Conservation (phyloP, 768 basidiomycete genomes). For the Lenzites betulinus region DNA sequence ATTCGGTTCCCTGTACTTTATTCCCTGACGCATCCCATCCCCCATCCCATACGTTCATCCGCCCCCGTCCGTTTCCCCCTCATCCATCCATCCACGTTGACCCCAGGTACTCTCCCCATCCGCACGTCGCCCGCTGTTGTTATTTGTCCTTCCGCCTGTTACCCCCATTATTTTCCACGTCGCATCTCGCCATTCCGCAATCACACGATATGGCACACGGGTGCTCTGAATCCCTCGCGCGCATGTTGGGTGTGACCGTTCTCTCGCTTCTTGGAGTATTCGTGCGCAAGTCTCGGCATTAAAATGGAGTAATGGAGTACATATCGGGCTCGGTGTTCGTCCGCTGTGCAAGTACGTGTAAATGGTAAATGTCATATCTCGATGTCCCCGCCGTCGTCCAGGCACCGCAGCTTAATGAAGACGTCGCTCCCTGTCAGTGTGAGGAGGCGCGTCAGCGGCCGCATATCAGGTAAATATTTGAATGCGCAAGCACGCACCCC, state of each 20-base stretch:
- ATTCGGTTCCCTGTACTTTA: slow-evolving; percentile 28
- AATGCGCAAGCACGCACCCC: slow-evolving; percentile 53
- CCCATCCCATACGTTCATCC: too few relatives aligned
- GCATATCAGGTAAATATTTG: too few relatives aligned
- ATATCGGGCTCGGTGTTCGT: background rate
- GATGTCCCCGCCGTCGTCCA: slow-evolving; percentile 55
- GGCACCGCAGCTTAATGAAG: slow-evolving; percentile 53
- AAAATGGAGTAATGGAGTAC: background rate
- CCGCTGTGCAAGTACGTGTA: background rate
- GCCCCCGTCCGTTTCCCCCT: too few relatives aligned
- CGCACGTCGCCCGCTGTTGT: slow-evolving; percentile 24
- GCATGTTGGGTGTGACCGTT: background rate
- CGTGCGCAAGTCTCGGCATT: background rate
- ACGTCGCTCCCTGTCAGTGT: slow-evolving; percentile 48
- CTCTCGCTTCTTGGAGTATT: too few relatives aligned
- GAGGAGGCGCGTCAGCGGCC: too few relatives aligned
- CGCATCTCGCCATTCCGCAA: slow-evolving; percentile 25
- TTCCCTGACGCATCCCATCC: slow-evolving; percentile 21
- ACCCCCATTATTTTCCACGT: slow-evolving; percentile 16
- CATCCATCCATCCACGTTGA: slow-evolving; percentile 8
- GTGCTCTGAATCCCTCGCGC: slow-evolving; percentile 4
- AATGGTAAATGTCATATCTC: slow-evolving; percentile 37
- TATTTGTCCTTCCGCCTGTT: slow-evolving; percentile 17
- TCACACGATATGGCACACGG: slow-evolving; percentile 22
- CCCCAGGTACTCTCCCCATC: background rate